These are phyloP conservation scores for Meyerozyma smithsonii DNA, from an alignment of 1,139 yeast species.

Conservation along the genomic window DNA sequence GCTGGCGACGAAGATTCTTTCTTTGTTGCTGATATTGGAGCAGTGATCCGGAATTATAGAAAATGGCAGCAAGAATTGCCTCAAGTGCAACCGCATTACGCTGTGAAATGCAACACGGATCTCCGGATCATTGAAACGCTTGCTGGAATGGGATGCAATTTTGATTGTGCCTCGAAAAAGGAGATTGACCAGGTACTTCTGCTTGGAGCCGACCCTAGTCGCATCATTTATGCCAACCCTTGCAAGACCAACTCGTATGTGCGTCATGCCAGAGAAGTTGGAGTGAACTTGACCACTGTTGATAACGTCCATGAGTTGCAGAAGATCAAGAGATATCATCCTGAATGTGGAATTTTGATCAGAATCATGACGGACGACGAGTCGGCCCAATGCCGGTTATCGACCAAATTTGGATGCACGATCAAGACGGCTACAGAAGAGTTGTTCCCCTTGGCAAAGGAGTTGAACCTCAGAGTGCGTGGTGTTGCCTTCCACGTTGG, in stretches of 20 bases:
- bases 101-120: slow-evolving; percentile 91
- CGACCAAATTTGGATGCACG: slow-evolving; percentile 86
- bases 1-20: slow-evolving; percentile 86
- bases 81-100: slow-evolving; percentile 77
- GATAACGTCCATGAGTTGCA: slow-evolving; percentile 83
- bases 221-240: slow-evolving; percentile 90
- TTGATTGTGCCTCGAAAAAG: slow-evolving; percentile 89
- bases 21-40: slow-evolving; percentile 82
- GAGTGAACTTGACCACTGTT: slow-evolving; percentile 75
- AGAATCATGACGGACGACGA: slow-evolving; percentile 91
- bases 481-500: slow-evolving; percentile 98
- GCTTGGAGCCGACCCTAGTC: slow-evolving; percentile 56
- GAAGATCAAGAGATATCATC: slow-evolving; percentile 67
- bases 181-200: slow-evolving; percentile 70
- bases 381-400: slow-evolving; percentile 78
- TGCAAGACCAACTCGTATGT: slow-evolving; percentile 82
- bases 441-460: slow-evolving; percentile 59
- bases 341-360: slow-evolving; percentile 64
- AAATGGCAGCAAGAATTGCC: slow-evolving; percentile 69
- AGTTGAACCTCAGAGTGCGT: slow-evolving; percentile 55
- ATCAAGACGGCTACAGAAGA: slow-evolving; percentile 46
- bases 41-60: slow-evolving; percentile 53
- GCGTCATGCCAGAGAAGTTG: slow-evolving; percentile 55
- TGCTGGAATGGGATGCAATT: slow-evolving; percentile 62
- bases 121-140: slow-evolving; percentile 52